Evolutionary conservation across 2,329 filamentous ascomycete genomes (phyloP).

Genomic region (Cladosporium sp.): DNA sequence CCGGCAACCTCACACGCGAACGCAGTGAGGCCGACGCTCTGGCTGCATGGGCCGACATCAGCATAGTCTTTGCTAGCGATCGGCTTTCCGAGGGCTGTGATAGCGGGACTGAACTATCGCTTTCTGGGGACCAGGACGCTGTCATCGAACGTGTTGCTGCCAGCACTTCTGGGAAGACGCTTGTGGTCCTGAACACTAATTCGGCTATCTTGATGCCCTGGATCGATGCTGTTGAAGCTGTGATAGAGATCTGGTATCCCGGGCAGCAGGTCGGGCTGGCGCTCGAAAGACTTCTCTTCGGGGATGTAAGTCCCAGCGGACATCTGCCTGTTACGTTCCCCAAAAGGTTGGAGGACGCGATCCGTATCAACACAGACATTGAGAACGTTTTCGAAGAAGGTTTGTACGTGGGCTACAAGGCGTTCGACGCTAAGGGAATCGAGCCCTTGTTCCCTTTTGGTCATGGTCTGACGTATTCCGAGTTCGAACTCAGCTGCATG

Average conservation of each 20-base stretch:
- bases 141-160: conserved; percentile 1
- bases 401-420: conserved; percentile 78
- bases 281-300: conserved; percentile 71
- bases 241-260: conserved; percentile 39
- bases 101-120: conserved; percentile 1
- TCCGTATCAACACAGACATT: conserved; percentile 39
- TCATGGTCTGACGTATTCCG: conserved; percentile 67
- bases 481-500: no score
- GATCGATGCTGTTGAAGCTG: conserved; percentile 14
- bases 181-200: conserved; percentile 11
- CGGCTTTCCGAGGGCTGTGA: conserved; percentile 11
- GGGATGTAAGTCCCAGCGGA: conserved; percentile 68
- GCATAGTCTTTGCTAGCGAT: conserved; percentile 13
- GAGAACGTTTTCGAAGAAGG: conserved; percentile 69
- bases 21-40: not conserved
- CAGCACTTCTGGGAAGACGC: not conserved
- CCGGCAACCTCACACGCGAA: conserved; percentile 7
- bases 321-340: conserved; percentile 80
- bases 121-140: conserved; percentile 11
- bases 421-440: conserved; percentile 70
- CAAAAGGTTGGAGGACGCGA: conserved; percentile 64
- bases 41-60: conserved; percentile 7
- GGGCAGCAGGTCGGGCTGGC: conserved; percentile 80
- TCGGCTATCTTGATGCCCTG: conserved; percentile 17
- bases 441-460: conserved; percentile 77